A percentile compares a stretch with the other conserved stretches of the same genome.
phyloP scores from a whole-genome alignment of 169 alveolate species.

The Plasmodium falciparum region DNA sequence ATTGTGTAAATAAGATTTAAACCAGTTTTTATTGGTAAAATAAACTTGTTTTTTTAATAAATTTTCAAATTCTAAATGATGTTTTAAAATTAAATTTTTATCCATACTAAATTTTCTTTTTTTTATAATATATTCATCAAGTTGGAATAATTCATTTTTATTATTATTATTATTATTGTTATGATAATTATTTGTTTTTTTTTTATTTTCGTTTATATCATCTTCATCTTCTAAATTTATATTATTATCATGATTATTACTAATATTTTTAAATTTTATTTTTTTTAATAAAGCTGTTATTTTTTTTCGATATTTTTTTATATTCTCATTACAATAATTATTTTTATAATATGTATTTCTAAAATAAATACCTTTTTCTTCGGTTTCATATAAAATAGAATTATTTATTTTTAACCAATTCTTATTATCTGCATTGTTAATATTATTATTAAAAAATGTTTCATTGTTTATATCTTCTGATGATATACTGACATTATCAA shows the following conservation, averaged over 20 bases:
- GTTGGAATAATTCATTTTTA: constrained; percentile 15
- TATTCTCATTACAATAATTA: neutral
- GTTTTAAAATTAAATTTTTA: constrained; percentile 15
- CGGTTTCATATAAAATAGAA: neutral
- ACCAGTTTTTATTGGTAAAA: constrained; percentile 66
- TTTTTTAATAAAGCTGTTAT: neutral
- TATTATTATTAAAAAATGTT: neutral
- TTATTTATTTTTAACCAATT: neutral
- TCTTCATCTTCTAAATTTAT: too few species aligned
- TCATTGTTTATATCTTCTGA: neutral
- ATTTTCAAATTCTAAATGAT: constrained; percentile 35
- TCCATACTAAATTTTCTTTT: constrained; percentile 33
- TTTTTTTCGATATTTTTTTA: neutral
- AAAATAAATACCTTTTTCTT: neutral
- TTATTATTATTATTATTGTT: neutral
- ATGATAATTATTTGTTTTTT: constrained; percentile 12
- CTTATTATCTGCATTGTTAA: neutral
- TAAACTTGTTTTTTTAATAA: constrained; percentile 51
- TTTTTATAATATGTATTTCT: neutral
- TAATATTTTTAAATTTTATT: neutral
- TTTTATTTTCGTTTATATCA: constrained; percentile 14
- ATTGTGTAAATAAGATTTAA: constrained; percentile 28
- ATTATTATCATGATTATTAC: neutral
- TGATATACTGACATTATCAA: neutral
- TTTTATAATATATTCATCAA: constrained; percentile 29